Evolutionary conservation across 257 asterid genomes (phyloP).

Genomic region (Gentiana macrophylla): DNA sequence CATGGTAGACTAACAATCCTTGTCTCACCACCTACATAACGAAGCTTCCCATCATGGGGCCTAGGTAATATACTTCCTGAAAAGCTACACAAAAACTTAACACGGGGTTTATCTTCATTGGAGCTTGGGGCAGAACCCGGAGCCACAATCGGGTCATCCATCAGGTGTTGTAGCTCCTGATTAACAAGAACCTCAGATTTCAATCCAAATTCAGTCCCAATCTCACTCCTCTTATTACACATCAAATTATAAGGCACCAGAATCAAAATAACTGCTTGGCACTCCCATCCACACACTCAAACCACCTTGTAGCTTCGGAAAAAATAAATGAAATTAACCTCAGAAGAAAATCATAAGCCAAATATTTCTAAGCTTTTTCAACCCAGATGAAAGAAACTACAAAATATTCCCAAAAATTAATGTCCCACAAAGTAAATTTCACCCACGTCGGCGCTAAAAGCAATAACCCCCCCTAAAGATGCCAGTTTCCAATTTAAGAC

Average conservation of each 20-base stretch:
- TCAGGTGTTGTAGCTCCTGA: conserved; percentile 24
- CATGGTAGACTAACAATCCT: conserved; percentile 75
- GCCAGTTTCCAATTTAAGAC: too few species aligned
- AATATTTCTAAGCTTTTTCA: not conserved
- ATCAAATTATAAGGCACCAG: conserved; percentile 8
- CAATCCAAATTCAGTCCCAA: conserved; percentile 15
- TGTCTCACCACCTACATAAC: conserved; percentile 96
- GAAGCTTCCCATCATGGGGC: conserved; percentile 93
- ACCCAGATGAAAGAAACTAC: too few species aligned
- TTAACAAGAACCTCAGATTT: conserved; percentile 18
- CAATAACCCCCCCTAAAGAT: too few species aligned
- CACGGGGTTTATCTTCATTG: conserved; percentile 58
- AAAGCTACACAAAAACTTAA: conserved; percentile 90
- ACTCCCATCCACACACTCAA: conserved; percentile 5
- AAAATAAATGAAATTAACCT: not conserved
- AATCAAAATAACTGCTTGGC: not conserved
- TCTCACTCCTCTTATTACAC: conserved; percentile 24
- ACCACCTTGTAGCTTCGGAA: conserved; percentile 7
- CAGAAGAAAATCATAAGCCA: conserved; percentile 3
- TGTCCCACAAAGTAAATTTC: too few species aligned
- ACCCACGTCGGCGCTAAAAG: too few species aligned
- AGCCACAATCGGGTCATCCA: conserved; percentile 59
- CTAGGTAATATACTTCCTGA: conserved; percentile 82
- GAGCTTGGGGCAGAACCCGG: conserved; percentile 36
- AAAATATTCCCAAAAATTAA: too few species aligned